Base-by-base conservation (phyloP, 805 yeast genomes). In the Vanderwaltozyma polyspora region DNA sequence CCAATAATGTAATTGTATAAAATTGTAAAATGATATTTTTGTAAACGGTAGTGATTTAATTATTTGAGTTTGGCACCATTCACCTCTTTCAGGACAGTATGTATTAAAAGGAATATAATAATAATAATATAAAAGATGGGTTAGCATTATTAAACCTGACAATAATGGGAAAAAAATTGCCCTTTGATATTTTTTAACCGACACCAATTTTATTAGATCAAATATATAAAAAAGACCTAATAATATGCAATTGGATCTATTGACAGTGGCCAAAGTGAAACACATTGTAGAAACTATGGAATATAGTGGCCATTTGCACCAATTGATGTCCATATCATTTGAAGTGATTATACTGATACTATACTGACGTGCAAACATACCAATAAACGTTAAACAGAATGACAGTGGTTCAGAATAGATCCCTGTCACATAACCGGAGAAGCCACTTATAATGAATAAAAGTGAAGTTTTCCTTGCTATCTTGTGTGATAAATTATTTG, bases 1-100 rank as follows among this genome's bases (percentile, higher is more conserved):
- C 98, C 98, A 91, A 55, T 89, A 86, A 42, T 74, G 66, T 1
- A 59, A 38, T 57, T 91, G 98, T 6, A 93, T 81, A 53, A 67
- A 83, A 3, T 71, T 55, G 45, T 76, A 76, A 11, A 89, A 62
- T 16, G 79, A 69, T 6, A 28, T 26, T 17, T 29, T 43, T 2
- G 59, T 47, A 6, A 56, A 7, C 9, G 38, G 38, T 21, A 31
- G 5, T 11, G 82, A 84, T 0, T 18, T 18, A 8, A 33, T 18
- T 8, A 81, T 33, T 3, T 42, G 38, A 4, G 60, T 43, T 11
- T 60, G 40, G 53, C 98, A 89, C 96, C 96, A 89, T 40, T 69
- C 81, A 6, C 82, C 76, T 38, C 85, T 60, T 11, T 57, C 67
- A 1, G 85, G 82, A 52, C 98, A 91, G 41, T 73, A 79, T 12